Percentiles rank a stretch among this genome's conserved stretches.
phyloP scores from a whole-genome alignment of 2,329 filamentous ascomycete genomes.

The Fusarium sp. region DNA sequence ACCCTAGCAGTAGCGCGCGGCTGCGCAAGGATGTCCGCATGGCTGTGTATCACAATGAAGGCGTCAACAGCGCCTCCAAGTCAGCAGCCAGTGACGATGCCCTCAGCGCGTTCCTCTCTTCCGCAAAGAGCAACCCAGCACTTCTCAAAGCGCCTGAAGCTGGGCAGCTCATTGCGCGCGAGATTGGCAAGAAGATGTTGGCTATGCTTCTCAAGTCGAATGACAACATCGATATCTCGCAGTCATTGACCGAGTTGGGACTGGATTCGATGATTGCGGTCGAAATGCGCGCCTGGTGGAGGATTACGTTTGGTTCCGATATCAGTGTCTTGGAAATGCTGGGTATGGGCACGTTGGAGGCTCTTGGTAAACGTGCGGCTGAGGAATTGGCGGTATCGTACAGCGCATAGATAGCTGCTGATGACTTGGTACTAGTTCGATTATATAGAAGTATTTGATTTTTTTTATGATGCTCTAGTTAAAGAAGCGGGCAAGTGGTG shows the following conservation, averaged over 20 bases:
- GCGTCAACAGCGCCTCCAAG: too few species aligned
- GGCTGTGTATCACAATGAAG: too few species aligned
- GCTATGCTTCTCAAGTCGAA: conserved; percentile 12
- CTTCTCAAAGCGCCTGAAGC: not conserved
- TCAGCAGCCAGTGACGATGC: too few species aligned
- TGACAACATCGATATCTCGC: conserved; percentile 7
- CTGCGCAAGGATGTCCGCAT: too few species aligned
- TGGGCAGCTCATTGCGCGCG: not conserved
- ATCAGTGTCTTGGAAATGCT: conserved; percentile 35
- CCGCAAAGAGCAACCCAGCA: not conserved
- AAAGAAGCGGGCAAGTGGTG: too few species aligned
- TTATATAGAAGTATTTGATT: too few species aligned
- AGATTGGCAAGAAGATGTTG: conserved; percentile 5
- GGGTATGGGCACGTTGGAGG: not conserved
- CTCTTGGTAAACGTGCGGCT: not conserved
- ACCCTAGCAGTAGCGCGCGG: too few species aligned
- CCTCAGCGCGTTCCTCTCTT: not conserved
- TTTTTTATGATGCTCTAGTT: too few species aligned
- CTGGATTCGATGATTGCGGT: conserved; percentile 41
- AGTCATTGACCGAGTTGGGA: conserved; percentile 3
- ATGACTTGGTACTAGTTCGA: too few species aligned
- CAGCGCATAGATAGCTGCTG: too few species aligned
- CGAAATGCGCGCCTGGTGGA: conserved; percentile 40
- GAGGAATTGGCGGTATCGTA: too few species aligned
- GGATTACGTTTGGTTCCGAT: conserved; percentile 30